phyloP scores from a whole-genome alignment of 2,329 filamentous ascomycete species.

The Fusarium globosum region DNA sequence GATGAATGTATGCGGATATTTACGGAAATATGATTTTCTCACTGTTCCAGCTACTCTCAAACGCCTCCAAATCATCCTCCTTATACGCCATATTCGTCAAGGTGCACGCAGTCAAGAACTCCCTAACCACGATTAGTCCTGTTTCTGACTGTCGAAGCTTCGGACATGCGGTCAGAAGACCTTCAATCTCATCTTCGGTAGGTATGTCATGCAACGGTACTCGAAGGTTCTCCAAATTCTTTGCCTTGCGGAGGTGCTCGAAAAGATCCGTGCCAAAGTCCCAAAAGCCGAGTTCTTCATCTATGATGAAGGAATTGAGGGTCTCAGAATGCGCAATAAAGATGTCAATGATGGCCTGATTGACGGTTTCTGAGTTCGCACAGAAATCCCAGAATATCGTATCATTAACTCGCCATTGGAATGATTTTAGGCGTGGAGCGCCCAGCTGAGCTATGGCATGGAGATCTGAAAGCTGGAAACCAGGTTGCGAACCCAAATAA shows the following conservation, averaged over 20 bases:
- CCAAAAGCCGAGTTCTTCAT: background rate
- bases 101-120: background rate
- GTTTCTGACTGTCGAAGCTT: background rate
- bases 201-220: background rate
- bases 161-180: background rate
- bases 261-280: background rate
- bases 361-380: background rate
- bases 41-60: background rate
- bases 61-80: accelerated
- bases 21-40: background rate
- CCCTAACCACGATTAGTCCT: background rate
- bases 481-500: background rate
- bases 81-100: background rate
- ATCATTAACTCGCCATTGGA: background rate
- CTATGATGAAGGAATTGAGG: background rate
- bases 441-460: background rate
- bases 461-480: background rate
- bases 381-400: too few species aligned
- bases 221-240: background rate
- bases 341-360: background rate
- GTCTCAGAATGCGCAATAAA: constrained; percentile 2
- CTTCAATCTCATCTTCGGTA: background rate
- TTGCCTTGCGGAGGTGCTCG: background rate
- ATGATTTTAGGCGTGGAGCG: background rate
- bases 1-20: too few species aligned